Conservation (phyloP, 2,329 filamentous ascomycete genomes). For the Hypoxylon sp. region DNA sequence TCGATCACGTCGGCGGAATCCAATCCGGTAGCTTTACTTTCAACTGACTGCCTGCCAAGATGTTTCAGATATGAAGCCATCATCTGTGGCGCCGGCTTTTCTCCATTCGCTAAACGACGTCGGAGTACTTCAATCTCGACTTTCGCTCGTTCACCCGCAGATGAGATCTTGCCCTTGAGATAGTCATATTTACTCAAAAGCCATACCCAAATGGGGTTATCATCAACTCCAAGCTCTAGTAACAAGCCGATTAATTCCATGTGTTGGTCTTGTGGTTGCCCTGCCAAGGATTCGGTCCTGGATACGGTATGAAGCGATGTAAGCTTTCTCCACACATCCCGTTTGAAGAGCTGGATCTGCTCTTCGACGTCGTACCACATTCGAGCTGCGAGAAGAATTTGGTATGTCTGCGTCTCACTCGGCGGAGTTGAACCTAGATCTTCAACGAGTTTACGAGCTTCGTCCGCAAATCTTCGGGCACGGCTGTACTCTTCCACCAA, state of each 20-base stretch:
- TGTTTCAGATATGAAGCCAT: conserved; percentile 84
- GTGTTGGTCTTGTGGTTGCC: conserved; percentile 81
- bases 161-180: conserved; percentile 86
- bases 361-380: conserved; percentile 97
- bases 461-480: conserved; percentile 85
- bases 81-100: conserved; percentile 77
- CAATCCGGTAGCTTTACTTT: conserved; percentile 74
- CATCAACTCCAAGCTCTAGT: conserved; percentile 93
- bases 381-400: conserved; percentile 87
- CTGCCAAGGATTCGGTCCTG: conserved; percentile 64
- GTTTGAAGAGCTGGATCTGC: conserved; percentile 88
- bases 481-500: conserved; percentile 88
- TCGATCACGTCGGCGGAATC: conserved; percentile 87
- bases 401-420: conserved; percentile 84
- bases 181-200: conserved; percentile 90
- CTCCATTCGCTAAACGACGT: conserved; percentile 80
- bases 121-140: conserved; percentile 94
- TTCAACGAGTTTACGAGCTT: conserved; percentile 79
- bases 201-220: conserved; percentile 98
- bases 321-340: conserved; percentile 88
- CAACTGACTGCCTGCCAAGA: conserved; percentile 76
- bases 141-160: conserved; percentile 86
- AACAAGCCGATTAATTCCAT: conserved; percentile 92
- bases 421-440: conserved; percentile 69
- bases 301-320: conserved; percentile 75